Evolutionary conservation across 2,329 filamentous ascomycete genomes (phyloP), one percentile per base, ranked within the genome.

Genomic region (Tolypocladium tundrense): DNA sequence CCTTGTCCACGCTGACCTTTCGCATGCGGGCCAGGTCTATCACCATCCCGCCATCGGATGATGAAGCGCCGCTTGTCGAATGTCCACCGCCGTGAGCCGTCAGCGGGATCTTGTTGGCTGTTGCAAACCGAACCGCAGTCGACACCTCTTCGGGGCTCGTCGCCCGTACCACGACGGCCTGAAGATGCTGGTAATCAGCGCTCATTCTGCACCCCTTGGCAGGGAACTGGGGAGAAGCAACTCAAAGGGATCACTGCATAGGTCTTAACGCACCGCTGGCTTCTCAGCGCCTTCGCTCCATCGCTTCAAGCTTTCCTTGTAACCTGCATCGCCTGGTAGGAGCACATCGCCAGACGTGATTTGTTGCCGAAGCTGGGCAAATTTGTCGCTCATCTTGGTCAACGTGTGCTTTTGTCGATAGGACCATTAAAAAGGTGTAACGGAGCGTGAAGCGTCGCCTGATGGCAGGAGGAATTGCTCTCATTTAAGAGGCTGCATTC

Each of bases 1-100:
- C 68, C 0, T 67, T 37, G 57, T 85, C 75, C 27, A 85, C 77
- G 1, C 65, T 69, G 6, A 85, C 79, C 2, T 68, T 65, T 3
- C 75, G 70, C 75, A 86, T 78, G 37, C 74, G 70, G 1, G 72
- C 70, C 8, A 86, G 72, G 64, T 84, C 80, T 55, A 86, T 77
- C 10, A 85, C 75, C 31, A 86, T 72, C 4, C 81, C 82, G 9
- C 77, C 76, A 1, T 77, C 77, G 1, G 77, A 79, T 37, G 60
- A 63, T 2, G 76, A 78, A 2, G 76, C 72, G 7, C 79, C 80
- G 1, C 75, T 74, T 0, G 81, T 81, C 1, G 79, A 80, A 67
- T 85, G 82, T 0, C 81, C 80, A 21, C 83, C 82, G 19, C 82
- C 78, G 57, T 75, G 75, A 40, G 84, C 77, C 0, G 77, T 79